Conservation (phyloP, 805 yeast species). For the Saccharomyces eubayanus region DNA sequence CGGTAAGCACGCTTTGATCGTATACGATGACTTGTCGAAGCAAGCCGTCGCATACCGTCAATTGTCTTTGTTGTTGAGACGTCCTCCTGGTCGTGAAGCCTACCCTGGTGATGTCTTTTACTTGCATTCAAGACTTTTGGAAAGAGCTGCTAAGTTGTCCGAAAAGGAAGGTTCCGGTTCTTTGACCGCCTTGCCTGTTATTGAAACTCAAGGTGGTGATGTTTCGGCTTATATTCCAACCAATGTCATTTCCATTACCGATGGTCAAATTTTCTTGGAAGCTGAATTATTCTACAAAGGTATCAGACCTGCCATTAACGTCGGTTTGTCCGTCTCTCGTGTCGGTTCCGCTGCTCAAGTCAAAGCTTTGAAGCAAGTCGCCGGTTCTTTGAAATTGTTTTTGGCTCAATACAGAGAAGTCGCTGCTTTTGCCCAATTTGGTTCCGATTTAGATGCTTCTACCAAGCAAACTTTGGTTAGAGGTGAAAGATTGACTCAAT, state of each 20-base stretch:
- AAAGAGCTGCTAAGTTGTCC: conserved; percentile 96
- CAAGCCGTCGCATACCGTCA: conserved; percentile 99
- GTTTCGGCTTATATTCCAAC: conserved; percentile 97
- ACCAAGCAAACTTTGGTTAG: conserved; percentile 97
- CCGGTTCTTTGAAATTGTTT: conserved; percentile 99
- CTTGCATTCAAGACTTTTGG: conserved; percentile 89
- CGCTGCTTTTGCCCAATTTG: conserved; percentile 99
- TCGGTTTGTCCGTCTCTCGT: conserved; percentile 99
- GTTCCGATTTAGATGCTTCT: conserved; percentile 99
- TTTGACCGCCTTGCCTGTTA: conserved; percentile 90
- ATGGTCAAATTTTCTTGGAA: conserved; percentile 97
- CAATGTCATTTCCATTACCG: conserved; percentile 94
- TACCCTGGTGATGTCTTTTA: conserved; percentile 96
- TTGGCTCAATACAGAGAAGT: conserved; percentile 99
- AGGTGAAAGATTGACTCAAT: conserved; percentile 99
- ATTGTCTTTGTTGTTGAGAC: conserved; percentile 92
- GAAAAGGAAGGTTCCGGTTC: conserved; percentile 87
- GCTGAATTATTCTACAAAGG: conserved; percentile 99
- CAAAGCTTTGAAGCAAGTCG: conserved; percentile 99
- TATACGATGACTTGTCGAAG: conserved; percentile 97
- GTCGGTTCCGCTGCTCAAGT: conserved; percentile 99
- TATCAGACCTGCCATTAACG: conserved; percentile 99
- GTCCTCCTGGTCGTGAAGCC: conserved; percentile 96
- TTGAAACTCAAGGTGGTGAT: conserved; percentile 99
- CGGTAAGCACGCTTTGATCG: conserved; percentile 93